phyloP scores from a whole-genome alignment of 768 basidiomycete species.

The Coprinopsis marcescibilis region DNA sequence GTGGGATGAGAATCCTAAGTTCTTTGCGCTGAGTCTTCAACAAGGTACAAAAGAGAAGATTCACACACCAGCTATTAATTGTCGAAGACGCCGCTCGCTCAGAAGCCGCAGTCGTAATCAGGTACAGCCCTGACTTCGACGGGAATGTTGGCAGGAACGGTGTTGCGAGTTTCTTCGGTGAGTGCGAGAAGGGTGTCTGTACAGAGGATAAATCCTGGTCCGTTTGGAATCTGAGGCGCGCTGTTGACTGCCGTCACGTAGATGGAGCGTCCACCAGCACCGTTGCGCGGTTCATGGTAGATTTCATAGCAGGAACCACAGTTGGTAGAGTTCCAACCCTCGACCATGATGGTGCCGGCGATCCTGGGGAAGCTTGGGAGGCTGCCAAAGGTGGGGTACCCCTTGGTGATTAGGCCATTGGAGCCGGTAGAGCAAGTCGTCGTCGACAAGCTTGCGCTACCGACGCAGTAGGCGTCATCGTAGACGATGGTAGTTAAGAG shows the following conservation, averaged over 20 bases:
- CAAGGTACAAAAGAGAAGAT: too few relatives aligned
- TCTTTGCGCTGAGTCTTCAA: too few relatives aligned
- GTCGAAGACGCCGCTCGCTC: too few relatives aligned
- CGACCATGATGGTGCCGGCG: conserved; percentile 48
- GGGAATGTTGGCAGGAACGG: conserved; percentile 38
- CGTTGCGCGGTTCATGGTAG: conserved; percentile 35
- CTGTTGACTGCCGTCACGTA: conserved; percentile 48
- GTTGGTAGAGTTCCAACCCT: conserved; percentile 41
- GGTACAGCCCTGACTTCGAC: conserved; percentile 38
- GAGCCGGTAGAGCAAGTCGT: conserved; percentile 44
- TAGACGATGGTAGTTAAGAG: conserved; percentile 22
- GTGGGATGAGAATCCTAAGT: too few relatives aligned
- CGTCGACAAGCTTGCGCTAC: conserved; percentile 27
- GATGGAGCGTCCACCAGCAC: conserved; percentile 31
- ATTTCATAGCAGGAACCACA: conserved; percentile 62
- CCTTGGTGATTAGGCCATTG: conserved; percentile 41
- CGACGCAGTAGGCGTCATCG: conserved; percentile 47
- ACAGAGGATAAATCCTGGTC: conserved; percentile 43
- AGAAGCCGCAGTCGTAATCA: conserved; percentile 45
- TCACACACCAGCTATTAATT: too few relatives aligned
- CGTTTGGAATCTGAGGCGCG: too few relatives aligned
- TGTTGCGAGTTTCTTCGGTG: conserved; percentile 38
- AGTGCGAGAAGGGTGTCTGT: conserved; percentile 47
- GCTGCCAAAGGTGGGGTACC: conserved; percentile 42
- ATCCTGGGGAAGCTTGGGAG: conserved; percentile 57